phyloP scores from a whole-genome alignment of 2,329 filamentous ascomycete genomes.

The Bipolaris victoriae region DNA sequence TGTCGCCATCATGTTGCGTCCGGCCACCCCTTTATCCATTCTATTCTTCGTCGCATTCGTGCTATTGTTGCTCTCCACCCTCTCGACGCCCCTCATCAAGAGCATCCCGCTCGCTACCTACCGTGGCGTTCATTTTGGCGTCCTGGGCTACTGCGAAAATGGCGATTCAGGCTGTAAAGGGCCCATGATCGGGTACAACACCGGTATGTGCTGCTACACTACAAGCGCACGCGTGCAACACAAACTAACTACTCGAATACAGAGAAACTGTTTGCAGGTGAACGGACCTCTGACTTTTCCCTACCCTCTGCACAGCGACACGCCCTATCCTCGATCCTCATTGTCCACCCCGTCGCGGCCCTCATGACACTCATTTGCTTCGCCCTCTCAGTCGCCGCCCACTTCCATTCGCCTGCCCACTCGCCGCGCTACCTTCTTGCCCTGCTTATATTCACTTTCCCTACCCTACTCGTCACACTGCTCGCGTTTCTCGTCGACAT shows the following conservation, averaged over 20 bases:
- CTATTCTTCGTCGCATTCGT: constrained; percentile 85
- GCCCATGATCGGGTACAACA: constrained; percentile 84
- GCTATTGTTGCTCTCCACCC: constrained; percentile 80
- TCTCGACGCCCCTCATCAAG: constrained; percentile 91
- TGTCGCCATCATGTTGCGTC: constrained; percentile 75
- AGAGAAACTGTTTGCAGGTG: constrained; percentile 58
- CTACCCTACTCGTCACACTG: constrained; percentile 82
- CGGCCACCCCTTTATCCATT: constrained; percentile 87
- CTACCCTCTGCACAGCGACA: constrained; percentile 69
- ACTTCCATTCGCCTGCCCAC: constrained; percentile 86
- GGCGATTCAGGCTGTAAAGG: constrained; percentile 63
- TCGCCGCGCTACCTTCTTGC: constrained; percentile 86
- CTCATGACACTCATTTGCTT: constrained; percentile 86
- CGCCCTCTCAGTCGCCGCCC: constrained; percentile 76
- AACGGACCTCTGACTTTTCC: constrained; percentile 61
- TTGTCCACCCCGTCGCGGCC: constrained; percentile 91
- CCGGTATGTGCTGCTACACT: constrained; percentile 63
- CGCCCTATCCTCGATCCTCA: constrained; percentile 83
- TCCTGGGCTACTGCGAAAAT: constrained; percentile 84
- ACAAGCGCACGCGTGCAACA: background rate
- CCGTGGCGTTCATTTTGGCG: constrained; percentile 80
- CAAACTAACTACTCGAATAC: constrained; percentile 20
- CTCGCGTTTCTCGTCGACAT: constrained; percentile 93
- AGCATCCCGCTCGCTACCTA: constrained; percentile 82
- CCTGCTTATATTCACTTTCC: constrained; percentile 83